phyloP scores from a whole-genome alignment of 2,329 filamentous ascomycete species.

The Chaetomiaceae sp. region DNA sequence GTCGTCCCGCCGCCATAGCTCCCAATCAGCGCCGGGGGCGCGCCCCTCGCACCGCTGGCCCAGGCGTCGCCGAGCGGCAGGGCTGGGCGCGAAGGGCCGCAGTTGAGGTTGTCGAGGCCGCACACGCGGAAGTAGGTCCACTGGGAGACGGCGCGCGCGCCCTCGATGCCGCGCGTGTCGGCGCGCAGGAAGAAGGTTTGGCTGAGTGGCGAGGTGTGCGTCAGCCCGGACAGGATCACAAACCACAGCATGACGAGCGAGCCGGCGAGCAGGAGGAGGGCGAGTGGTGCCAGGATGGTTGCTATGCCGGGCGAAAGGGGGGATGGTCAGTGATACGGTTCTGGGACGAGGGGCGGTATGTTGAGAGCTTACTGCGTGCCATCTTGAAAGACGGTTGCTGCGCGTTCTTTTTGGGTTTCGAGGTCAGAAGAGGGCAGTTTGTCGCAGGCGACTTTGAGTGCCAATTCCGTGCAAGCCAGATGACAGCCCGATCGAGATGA shows the following conservation, averaged over 20 bases:
- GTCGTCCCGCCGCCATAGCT: conserved; percentile 49
- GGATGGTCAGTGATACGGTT: too few relatives aligned
- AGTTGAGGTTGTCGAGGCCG: conserved; percentile 57
- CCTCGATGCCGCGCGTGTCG: conserved; percentile 65
- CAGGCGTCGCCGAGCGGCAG: conserved; percentile 67
- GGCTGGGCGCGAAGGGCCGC: conserved; percentile 55
- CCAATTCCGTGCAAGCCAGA: too few relatives aligned
- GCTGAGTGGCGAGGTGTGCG: conserved; percentile 52
- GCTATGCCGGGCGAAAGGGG: conserved; percentile 1
- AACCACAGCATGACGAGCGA: conserved; percentile 53
- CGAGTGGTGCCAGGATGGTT: conserved; percentile 34
- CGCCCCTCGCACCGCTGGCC: conserved; percentile 41
- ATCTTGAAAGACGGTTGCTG: background rate
- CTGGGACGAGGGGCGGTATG: too few relatives aligned
- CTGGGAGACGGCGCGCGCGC: conserved; percentile 61
- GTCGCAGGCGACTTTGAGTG: too few relatives aligned
- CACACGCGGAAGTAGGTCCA: conserved; percentile 93
- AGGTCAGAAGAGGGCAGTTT: too few relatives aligned
- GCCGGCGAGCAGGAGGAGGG: conserved; percentile 43
- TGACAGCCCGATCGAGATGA: too few relatives aligned
- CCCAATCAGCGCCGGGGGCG: conserved; percentile 45
- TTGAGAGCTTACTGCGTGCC: conserved; percentile 11
- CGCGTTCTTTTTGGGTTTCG: too few relatives aligned
- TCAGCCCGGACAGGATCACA: conserved; percentile 51
- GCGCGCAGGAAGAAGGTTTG: conserved; percentile 82